Conservation (phyloP, 225 moss, liverwort and hornwort species). For the Sphagnum contortum region DNA sequence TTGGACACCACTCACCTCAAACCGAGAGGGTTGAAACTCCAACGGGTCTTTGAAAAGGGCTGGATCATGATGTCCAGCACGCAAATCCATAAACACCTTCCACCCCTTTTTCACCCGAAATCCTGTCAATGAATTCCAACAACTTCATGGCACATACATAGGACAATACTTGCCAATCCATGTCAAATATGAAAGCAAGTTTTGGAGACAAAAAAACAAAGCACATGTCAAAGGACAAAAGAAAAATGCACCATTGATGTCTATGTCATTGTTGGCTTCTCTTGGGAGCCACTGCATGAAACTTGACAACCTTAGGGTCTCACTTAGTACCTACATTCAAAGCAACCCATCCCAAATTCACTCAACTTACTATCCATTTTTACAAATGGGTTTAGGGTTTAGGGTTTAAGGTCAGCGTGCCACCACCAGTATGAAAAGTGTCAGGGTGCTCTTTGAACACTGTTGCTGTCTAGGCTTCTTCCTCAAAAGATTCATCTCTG, state of each 20-base stretch:
- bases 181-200: background rate
- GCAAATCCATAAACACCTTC: constrained; percentile 35
- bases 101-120: constrained; percentile 21
- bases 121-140: background rate
- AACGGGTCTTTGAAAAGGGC: constrained; percentile 30
- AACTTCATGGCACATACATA: too few relatives aligned
- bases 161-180: too few relatives aligned
- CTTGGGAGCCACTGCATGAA: constrained; percentile 3
- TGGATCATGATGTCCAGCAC: constrained; percentile 48
- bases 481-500: too few relatives aligned
- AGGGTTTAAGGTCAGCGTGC: too few relatives aligned
- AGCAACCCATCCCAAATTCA: too few relatives aligned
- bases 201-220: background rate
- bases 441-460: too few relatives aligned
- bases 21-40: constrained; percentile 38
- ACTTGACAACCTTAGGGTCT: constrained; percentile 1
- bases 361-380: too few relatives aligned
- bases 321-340: background rate
- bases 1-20: constrained; percentile 9
- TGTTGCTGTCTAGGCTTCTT: too few relatives aligned
- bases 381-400: too few relatives aligned
- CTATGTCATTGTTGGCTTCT: background rate
- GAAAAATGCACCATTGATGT: background rate
- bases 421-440: too few relatives aligned
- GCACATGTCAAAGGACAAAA: background rate